These are phyloP conservation scores for Plasmodium relictum DNA, from an alignment of 169 alveolate species.

Conservation along the genomic window DNA sequence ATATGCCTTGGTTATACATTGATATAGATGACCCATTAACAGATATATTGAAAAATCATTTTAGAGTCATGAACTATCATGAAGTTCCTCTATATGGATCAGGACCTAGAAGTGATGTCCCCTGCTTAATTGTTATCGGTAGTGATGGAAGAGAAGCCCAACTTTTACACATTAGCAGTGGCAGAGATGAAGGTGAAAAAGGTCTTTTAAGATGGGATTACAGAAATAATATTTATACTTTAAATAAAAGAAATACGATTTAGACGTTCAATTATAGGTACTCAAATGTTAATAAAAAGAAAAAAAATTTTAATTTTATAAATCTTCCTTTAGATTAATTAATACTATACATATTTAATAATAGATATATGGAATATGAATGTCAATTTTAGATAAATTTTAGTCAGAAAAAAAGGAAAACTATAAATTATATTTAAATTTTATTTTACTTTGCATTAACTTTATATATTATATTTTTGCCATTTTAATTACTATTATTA, in stretches of 20 bases:
- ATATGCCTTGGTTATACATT: slow-evolving; percentile 83
- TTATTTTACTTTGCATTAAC: too few relatives aligned
- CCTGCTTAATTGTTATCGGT: slow-evolving; percentile 82
- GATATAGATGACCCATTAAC: slow-evolving; percentile 82
- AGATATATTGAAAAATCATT: slow-evolving; percentile 79
- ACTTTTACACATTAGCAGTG: slow-evolving; percentile 81
- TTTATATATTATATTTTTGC: background rate
- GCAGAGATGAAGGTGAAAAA: slow-evolving; percentile 85
- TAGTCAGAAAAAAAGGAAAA: too few relatives aligned
- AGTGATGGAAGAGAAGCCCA: slow-evolving; percentile 84
- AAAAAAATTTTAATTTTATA: background rate
- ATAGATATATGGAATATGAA: too few relatives aligned
- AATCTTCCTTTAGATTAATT: slow-evolving; percentile 1
- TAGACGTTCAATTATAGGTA: too few relatives aligned
- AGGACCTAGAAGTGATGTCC: slow-evolving; percentile 82
- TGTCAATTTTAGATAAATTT: too few relatives aligned
- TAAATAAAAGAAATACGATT: slow-evolving; percentile 35
- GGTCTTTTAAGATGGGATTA: slow-evolving; percentile 80
- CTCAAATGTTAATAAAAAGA: too few relatives aligned
- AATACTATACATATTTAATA: background rate
- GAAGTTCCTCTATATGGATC: slow-evolving; percentile 77
- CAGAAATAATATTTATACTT: slow-evolving; percentile 64
- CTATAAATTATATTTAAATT: too few relatives aligned
- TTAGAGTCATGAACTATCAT: slow-evolving; percentile 73
- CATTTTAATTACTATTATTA: background rate